A percentile compares a stretch with the other conserved stretches of the same genome.
phyloP scores from a whole-genome alignment of 108 stramenopile genomes.

The Nitzschia sp. region DNA sequence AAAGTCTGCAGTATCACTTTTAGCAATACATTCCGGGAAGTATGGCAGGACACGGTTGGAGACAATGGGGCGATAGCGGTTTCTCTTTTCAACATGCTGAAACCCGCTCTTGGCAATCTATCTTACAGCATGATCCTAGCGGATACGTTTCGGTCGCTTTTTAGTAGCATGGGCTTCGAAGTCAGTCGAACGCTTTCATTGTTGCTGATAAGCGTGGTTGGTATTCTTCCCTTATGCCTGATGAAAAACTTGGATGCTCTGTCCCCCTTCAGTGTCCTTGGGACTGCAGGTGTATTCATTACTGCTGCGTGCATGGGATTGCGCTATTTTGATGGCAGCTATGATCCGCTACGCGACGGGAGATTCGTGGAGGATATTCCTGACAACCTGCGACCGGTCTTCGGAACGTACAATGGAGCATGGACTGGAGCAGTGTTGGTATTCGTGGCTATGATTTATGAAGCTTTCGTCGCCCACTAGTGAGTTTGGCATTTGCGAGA shows the following conservation, averaged over 20 bases:
- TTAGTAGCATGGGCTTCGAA: conserved; percentile 37
- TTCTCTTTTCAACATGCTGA: conserved; percentile 34
- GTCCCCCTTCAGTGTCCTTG: conserved; percentile 69
- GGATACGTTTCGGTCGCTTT: conserved; percentile 63
- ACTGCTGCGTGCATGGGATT: conserved; percentile 52
- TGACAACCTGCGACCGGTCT: conserved; percentile 47
- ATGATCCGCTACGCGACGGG: conserved; percentile 43
- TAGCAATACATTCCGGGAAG: conserved; percentile 67
- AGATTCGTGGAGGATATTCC: conserved; percentile 41
- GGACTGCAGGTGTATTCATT: conserved; percentile 55
- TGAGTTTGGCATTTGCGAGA: neutral
- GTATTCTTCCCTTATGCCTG: conserved; percentile 81
- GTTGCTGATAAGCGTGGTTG: conserved; percentile 50
- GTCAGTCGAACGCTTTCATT: conserved; percentile 34
- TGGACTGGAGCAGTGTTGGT: conserved; percentile 36
- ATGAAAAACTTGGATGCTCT: conserved; percentile 69
- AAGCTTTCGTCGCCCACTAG: conserved; percentile 41
- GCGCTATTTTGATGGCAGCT: conserved; percentile 71
- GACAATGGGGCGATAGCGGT: conserved; percentile 5
- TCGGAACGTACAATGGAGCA: conserved; percentile 49
- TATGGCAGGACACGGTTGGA: conserved; percentile 69
- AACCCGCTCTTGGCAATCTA: conserved; percentile 48
- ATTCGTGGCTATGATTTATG: conserved; percentile 58
- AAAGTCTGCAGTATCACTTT: conserved; percentile 54
- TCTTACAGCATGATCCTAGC: conserved; percentile 84